Percentiles rank a stretch among this genome's conserved stretches.
phyloP scores from a whole-genome alignment of 495 filamentous ascomycete species.

The Hypoxylon trugodes region DNA sequence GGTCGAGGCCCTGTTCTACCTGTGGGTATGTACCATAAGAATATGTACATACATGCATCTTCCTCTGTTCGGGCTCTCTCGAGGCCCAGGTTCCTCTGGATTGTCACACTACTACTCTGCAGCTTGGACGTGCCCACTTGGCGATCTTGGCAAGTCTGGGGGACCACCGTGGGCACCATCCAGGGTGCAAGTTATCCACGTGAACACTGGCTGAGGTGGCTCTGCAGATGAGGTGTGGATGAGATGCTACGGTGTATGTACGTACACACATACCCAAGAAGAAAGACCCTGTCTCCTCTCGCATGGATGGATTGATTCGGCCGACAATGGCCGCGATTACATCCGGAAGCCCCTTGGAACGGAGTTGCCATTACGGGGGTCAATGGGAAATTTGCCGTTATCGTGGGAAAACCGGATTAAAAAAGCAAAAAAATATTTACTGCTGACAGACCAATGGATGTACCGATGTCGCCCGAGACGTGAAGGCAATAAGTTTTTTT shows the following conservation, averaged over 20 bases:
- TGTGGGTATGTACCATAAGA: constrained; percentile 7
- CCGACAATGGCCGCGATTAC: constrained; percentile 30
- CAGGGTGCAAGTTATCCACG: constrained; percentile 32
- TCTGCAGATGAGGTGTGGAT: constrained; percentile 37
- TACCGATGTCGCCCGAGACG: constrained; percentile 10
- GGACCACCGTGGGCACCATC: constrained; percentile 29
- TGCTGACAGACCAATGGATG: constrained; percentile 20
- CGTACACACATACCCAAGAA: constrained; percentile 7
- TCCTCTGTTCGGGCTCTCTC: constrained; percentile 4
- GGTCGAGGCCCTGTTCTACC: constrained; percentile 38
- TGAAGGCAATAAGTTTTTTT: constrained; percentile 6
- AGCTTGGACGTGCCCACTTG: constrained; percentile 38
- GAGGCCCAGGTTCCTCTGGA: constrained; percentile 26
- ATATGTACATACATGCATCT: neutral
- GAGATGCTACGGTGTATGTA: constrained; percentile 25
- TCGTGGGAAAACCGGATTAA: neutral
- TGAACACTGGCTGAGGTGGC: constrained; percentile 41
- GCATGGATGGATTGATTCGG: no score
- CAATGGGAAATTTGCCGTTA: constrained; percentile 31
- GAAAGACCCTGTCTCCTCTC: constrained; percentile 16
- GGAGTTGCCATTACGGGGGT: constrained; percentile 22
- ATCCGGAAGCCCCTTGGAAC: constrained; percentile 9
- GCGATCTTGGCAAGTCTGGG: constrained; percentile 40
- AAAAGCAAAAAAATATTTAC: constrained; percentile 4
- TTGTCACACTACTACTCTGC: constrained; percentile 40